Conservation (phyloP, 2,329 filamentous ascomycete species). For the Colletotrichum neosansevieriae region DNA sequence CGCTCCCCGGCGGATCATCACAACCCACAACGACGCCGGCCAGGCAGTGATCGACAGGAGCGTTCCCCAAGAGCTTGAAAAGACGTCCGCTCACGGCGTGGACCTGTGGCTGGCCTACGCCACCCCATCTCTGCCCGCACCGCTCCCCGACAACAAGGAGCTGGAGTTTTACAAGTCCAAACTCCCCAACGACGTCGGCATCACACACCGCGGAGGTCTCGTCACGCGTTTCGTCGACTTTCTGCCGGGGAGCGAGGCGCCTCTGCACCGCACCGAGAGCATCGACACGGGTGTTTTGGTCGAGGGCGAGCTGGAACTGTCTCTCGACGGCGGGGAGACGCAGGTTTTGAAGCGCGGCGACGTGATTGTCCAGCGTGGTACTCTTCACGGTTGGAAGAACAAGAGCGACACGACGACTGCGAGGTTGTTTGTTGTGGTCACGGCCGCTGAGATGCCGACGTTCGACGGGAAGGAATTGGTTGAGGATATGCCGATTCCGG, state of each 20-base stretch:
- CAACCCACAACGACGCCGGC: constrained; percentile 50
- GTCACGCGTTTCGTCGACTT: constrained; percentile 60
- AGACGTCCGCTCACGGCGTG: constrained; percentile 34
- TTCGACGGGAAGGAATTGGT: neutral
- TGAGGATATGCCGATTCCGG: neutral
- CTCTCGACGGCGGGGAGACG: constrained; percentile 63
- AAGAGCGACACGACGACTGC: constrained; percentile 55
- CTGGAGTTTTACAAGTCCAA: constrained; percentile 43
- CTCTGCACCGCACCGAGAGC: constrained; percentile 65
- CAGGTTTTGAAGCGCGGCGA: constrained; percentile 62
- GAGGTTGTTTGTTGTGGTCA: constrained; percentile 48
- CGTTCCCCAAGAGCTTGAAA: constrained; percentile 39
- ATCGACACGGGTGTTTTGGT: constrained; percentile 68
- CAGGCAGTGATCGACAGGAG: constrained; percentile 49
- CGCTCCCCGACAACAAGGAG: constrained; percentile 41
- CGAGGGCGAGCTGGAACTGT: constrained; percentile 64
- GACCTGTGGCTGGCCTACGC: constrained; percentile 45
- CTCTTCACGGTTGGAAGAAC: constrained; percentile 67
- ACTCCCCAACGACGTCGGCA: constrained; percentile 43
- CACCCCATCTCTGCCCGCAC: constrained; percentile 43
- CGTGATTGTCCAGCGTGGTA: constrained; percentile 66
- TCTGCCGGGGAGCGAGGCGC: constrained; percentile 54
- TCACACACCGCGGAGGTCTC: constrained; percentile 51
- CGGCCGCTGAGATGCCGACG: constrained; percentile 12
- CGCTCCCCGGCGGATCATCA: constrained; percentile 41